phyloP scores from a whole-genome alignment of 2,329 filamentous ascomycete species.

The Penicillium sp. region DNA sequence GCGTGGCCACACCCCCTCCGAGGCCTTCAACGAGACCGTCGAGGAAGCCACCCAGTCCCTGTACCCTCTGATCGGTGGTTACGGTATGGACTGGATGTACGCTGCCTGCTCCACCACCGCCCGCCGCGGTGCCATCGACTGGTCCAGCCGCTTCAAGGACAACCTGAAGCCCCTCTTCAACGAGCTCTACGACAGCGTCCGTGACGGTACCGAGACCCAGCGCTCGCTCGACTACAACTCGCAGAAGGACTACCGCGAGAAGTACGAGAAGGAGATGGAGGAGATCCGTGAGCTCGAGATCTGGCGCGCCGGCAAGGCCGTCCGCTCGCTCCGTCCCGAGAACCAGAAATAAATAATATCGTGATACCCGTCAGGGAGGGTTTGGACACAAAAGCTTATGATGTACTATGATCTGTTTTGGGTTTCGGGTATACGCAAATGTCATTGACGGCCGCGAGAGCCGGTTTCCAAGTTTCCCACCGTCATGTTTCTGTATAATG shows the following conservation, averaged over 20 bases:
- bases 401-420: conserved; percentile 1
- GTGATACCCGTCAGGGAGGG: conserved; percentile 26
- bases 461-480: not conserved
- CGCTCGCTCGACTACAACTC: conserved; percentile 96
- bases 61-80: conserved; percentile 93
- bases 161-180: conserved; percentile 99
- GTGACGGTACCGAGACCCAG: conserved; percentile 89
- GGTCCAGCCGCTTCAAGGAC: conserved; percentile 95
- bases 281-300: conserved; percentile 98
- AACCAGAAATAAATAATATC: conserved; percentile 67
- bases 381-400: conserved; percentile 26
- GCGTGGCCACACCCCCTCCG: conserved; percentile 92
- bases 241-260: conserved; percentile 92
- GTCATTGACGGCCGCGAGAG: not conserved
- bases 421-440: conserved; percentile 7
- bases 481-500: too few species aligned
- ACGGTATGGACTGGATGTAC: conserved; percentile 99
- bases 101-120: conserved; percentile 98
- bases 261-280: conserved; percentile 97
- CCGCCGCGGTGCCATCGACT: conserved; percentile 97
- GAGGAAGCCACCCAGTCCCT: conserved; percentile 98
- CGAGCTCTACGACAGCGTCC: conserved; percentile 89
- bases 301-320: conserved; percentile 97
- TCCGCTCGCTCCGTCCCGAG: conserved; percentile 80
- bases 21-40: conserved; percentile 99